Evolutionary conservation across 139 green algal species (phyloP).

Genomic region (Chlorella vulgaris): DNA sequence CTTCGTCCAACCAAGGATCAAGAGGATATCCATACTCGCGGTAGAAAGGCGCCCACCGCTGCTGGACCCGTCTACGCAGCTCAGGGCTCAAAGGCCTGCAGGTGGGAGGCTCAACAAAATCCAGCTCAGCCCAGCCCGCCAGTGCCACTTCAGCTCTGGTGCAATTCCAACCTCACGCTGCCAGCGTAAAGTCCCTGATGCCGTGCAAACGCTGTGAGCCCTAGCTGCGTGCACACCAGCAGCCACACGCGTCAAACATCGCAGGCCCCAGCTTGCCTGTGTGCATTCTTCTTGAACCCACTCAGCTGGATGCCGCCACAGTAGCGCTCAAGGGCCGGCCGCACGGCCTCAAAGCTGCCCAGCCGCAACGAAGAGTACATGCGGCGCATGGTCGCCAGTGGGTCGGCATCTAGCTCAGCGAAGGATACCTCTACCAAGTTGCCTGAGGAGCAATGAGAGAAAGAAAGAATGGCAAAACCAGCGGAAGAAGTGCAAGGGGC

Average conservation of each 20-base stretch:
- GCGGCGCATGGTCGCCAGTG: slow-evolving; percentile 42
- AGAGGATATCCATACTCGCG: slow-evolving; percentile 5
- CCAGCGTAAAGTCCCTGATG: too few relatives aligned
- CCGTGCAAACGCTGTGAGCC: too few relatives aligned
- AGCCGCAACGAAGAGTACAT: slow-evolving; percentile 55
- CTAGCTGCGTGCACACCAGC: too few relatives aligned
- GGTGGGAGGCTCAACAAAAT: too few relatives aligned
- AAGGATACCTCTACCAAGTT: slow-evolving; percentile 58
- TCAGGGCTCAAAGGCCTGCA: slow-evolving; percentile 21
- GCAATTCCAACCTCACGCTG: too few relatives aligned
- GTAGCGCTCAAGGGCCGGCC: slow-evolving; percentile 37
- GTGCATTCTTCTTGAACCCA: slow-evolving; percentile 63
- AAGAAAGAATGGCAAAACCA: too few relatives aligned
- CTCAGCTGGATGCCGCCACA: slow-evolving; percentile 21
- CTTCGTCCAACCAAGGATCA: not conserved
- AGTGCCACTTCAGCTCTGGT: too few relatives aligned
- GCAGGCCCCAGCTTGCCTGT: slow-evolving; percentile 12
- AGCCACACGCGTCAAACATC: not conserved
- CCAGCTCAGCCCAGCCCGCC: too few relatives aligned
- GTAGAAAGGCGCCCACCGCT: slow-evolving; percentile 15
- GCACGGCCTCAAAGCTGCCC: slow-evolving; percentile 16
- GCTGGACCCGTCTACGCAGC: slow-evolving; percentile 11
- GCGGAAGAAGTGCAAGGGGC: not conserved
- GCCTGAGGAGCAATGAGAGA: not conserved
- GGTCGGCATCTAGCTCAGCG: slow-evolving; percentile 56